Evolutionary conservation across 805 yeast species (phyloP).

Genomic region (Maudiozyma bulderi): DNA sequence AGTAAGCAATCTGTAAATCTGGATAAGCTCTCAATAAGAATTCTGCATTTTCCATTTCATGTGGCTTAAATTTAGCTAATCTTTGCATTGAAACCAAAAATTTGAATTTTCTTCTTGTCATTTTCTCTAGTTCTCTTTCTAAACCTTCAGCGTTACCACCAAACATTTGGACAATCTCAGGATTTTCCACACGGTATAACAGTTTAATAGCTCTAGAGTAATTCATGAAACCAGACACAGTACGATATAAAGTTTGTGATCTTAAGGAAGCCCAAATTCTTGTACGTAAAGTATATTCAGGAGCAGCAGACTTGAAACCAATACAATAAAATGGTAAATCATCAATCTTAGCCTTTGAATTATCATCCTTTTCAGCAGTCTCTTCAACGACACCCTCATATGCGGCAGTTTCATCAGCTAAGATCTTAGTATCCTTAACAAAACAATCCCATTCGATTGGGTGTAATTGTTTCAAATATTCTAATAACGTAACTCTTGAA

Average conservation of each 20-base stretch:
- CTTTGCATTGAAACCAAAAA: conserved; percentile 82
- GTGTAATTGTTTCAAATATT: conserved; percentile 87
- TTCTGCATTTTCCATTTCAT: conserved; percentile 72
- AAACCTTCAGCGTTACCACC: conserved; percentile 96
- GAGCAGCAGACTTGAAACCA: conserved; percentile 96
- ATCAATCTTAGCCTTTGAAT: conserved; percentile 69
- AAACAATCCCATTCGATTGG: conserved; percentile 98
- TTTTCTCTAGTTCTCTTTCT: conserved; percentile 85
- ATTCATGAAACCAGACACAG: conserved; percentile 97
- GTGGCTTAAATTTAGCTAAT: conserved; percentile 57
- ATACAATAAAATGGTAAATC: conserved; percentile 90
- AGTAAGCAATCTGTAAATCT: conserved; percentile 78
- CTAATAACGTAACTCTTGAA: conserved; percentile 87
- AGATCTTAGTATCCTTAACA: conserved; percentile 87
- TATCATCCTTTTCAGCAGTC: conserved; percentile 47
- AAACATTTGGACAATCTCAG: conserved; percentile 91
- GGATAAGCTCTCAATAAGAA: conserved; percentile 76
- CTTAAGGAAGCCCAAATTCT: conserved; percentile 97
- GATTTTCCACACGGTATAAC: conserved; percentile 88
- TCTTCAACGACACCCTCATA: conserved; percentile 39
- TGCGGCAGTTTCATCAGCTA: conserved; percentile 89
- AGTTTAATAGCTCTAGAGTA: conserved; percentile 92
- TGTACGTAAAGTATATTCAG: conserved; percentile 90
- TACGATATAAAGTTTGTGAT: conserved; percentile 92
- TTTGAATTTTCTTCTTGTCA: conserved; percentile 76